Evolutionary conservation across 257 asterid genomes (phyloP), one percentile per base, ranked within the genome.

Genomic region (Forsythia viridissima): DNA sequence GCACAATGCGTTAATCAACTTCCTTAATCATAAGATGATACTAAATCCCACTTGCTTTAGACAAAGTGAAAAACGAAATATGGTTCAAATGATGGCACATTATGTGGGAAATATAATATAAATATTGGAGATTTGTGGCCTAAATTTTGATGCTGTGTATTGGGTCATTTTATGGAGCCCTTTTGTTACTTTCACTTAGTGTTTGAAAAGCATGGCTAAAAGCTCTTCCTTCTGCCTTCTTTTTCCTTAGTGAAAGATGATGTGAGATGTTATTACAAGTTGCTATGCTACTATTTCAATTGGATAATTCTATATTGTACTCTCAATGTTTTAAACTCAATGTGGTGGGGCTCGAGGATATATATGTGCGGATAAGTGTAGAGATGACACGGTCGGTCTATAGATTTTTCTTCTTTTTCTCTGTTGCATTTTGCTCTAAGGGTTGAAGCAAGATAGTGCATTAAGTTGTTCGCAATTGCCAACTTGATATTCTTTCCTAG

Each of bases 241-340:
- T 63, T 63, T 63, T 63, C 18, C 70, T 11, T 63, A 63, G 70
- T 63, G 70, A 63, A 63, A 63, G 70, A 30, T 63, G 70, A 63
- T 63, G 70, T 63, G 37, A 30, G 70, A 63, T 63, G 38, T 63
- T 63, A 11, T 15, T 36, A 8, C 70, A 63, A 63, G 38, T 63
- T 63, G 69, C 69, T 3, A 8, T 63, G 69, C 15, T 63, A 63
- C 70, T 24, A 63, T 39, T 63, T 63, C 70, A 10, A 63, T 63
- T 63, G 70, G 70, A 63, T 12, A 30, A 30, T 30, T 63, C 39
- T 10, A 30, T 10, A 39, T 63, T 63, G 70, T 24, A 63, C 70
- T 63, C 39, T 18, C 0, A 63, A 10, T 63, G 39, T 63, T 63
- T 57, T 57, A 57, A 57, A 57, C 34, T 57, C 67, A 3, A 21